Conservation (phyloP, 768 basidiomycete species). For the Fomitopsis serialis region DNA sequence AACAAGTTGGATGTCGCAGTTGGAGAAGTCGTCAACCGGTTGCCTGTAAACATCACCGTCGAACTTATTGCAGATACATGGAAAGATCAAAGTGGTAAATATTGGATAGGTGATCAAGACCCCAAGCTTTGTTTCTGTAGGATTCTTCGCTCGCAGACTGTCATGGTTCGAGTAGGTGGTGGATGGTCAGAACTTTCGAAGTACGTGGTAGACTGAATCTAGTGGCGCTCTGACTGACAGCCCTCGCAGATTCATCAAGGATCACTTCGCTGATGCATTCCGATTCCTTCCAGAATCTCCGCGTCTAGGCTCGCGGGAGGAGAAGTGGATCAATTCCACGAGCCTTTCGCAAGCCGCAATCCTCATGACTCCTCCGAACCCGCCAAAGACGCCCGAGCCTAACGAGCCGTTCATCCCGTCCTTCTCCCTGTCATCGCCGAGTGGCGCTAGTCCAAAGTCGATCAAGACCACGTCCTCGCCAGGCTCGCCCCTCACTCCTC, state of each 20-base stretch:
- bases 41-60: constrained; percentile 79
- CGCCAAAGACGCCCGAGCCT: constrained; percentile 68
- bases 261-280: constrained; percentile 82
- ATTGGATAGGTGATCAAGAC: constrained; percentile 93
- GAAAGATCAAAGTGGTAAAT: constrained; percentile 91
- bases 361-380: constrained; percentile 29
- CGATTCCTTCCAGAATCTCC: constrained; percentile 66
- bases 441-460: constrained; percentile 40
- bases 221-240: constrained; percentile 8
- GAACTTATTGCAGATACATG: constrained; percentile 80
- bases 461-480: constrained; percentile 51
- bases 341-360: constrained; percentile 59
- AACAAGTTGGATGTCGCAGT: constrained; percentile 91
- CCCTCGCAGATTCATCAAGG: constrained; percentile 68
- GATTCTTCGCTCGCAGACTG: constrained; percentile 84
- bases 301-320: constrained; percentile 42
- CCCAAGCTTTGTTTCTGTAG: constrained; percentile 89
- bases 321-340: constrained; percentile 82
- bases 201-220: constrained; percentile 38
- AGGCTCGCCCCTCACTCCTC: constrained; percentile 56
- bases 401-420: constrained; percentile 52
- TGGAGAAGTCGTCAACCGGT: constrained; percentile 84
- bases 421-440: constrained; percentile 52
- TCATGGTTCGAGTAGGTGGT: constrained; percentile 95
- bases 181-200: constrained; percentile 91